phyloP scores from a whole-genome alignment of 2,329 filamentous ascomycete species.

The Elsinoe batatas region DNA sequence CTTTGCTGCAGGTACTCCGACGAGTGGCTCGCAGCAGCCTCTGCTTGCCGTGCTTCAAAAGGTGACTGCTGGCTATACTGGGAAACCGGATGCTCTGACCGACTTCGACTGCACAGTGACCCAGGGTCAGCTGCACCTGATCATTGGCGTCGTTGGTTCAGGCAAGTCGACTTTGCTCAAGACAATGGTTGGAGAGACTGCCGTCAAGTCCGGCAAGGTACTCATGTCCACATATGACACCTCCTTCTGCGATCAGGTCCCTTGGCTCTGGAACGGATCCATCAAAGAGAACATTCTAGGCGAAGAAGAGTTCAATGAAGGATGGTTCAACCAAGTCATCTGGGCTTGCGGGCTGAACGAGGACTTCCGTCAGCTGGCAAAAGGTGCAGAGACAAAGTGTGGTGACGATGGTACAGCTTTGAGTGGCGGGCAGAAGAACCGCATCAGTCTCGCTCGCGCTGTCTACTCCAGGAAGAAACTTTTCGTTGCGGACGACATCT shows the following conservation, averaged over 20 bases:
- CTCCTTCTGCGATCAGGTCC: slow-evolving; percentile 18
- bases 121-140: slow-evolving; percentile 16
- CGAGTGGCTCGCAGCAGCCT: not conserved
- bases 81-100: slow-evolving; percentile 9
- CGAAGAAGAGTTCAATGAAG: slow-evolving; percentile 57
- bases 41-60: not conserved
- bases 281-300: slow-evolving; percentile 73
- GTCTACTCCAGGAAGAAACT: slow-evolving; percentile 71
- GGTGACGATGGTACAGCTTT: slow-evolving; percentile 78
- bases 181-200: slow-evolving; percentile 16
- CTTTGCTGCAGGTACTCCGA: not conserved
- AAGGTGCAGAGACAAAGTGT: slow-evolving; percentile 72
- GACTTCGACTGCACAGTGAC: slow-evolving; percentile 13
- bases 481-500: slow-evolving; percentile 72
- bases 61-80: slow-evolving; percentile 13
- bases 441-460: slow-evolving; percentile 68
- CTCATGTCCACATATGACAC: slow-evolving; percentile 13
- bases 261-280: slow-evolving; percentile 73
- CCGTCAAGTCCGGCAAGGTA: slow-evolving; percentile 11
- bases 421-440: slow-evolving; percentile 75
- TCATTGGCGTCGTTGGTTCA: slow-evolving; percentile 19
- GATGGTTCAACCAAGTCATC: slow-evolving; percentile 61
- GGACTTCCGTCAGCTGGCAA: slow-evolving; percentile 64
- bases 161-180: slow-evolving; percentile 19
- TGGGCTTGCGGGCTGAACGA: slow-evolving; percentile 64